Percentiles rank a stretch among this genome's conserved stretches.
phyloP scores from a whole-genome alignment of 805 yeast species.

The Metschnikowia shivogae region DNA sequence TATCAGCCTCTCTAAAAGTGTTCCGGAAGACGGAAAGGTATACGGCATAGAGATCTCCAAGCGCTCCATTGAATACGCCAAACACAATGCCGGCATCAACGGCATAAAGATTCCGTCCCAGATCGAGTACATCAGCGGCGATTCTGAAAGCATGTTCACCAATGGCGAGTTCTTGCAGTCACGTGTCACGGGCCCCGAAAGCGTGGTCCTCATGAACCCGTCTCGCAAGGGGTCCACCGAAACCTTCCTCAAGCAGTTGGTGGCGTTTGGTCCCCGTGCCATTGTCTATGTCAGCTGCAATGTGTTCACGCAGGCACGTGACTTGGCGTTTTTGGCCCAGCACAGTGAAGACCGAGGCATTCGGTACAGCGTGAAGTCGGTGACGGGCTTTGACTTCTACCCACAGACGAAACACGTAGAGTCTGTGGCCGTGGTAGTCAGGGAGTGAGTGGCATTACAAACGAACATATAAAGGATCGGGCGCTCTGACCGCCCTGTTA shows the following conservation, averaged over 20 bases:
- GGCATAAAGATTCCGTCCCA: constrained; percentile 27
- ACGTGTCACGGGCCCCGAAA: constrained; percentile 27
- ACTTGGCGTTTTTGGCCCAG: constrained; percentile 27
- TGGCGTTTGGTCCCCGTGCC: constrained; percentile 33
- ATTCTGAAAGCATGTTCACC: constrained; percentile 34
- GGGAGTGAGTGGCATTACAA: too few relatives aligned
- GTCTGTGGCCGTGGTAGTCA: constrained; percentile 43
- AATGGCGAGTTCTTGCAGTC: constrained; percentile 22
- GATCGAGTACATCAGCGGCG: constrained; percentile 34
- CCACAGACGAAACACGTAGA: constrained; percentile 61
- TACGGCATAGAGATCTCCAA: constrained; percentile 40
- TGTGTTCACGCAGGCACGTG: constrained; percentile 45
- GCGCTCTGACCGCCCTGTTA: too few relatives aligned
- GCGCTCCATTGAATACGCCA: constrained; percentile 32
- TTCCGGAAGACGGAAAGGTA: constrained; percentile 30
- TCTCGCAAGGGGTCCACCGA: constrained; percentile 40
- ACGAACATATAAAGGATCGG: too few relatives aligned
- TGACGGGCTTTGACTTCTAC: constrained; percentile 44
- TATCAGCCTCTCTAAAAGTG: constrained; percentile 28
- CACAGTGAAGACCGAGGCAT: constrained; percentile 16
- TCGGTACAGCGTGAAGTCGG: constrained; percentile 17
- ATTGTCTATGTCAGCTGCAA: constrained; percentile 43
- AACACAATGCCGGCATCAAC: constrained; percentile 37
- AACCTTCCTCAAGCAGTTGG: constrained; percentile 33
- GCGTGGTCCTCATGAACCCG: constrained; percentile 42